A percentile compares a stretch with the other conserved stretches of the same genome.
These are phyloP conservation scores for Solanum hybrid DNA, from an alignment of 305 asterid genomes.

Conservation along the genomic window DNA sequence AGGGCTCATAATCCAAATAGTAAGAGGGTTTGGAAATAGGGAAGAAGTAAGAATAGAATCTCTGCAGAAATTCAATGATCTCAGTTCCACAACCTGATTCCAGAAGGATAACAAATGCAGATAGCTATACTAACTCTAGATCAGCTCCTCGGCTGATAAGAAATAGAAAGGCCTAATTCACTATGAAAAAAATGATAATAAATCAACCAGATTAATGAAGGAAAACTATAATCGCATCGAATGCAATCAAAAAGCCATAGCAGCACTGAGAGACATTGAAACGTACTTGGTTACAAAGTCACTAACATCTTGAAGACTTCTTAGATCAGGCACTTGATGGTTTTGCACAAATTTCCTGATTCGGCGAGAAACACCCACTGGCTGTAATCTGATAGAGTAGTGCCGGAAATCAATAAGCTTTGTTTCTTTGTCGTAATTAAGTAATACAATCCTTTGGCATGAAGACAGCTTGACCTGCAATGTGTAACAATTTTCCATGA, in stretches of 20 bases:
- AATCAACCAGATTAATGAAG: not conserved
- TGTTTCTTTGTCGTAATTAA: slow-evolving; percentile 81
- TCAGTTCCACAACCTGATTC: not conserved
- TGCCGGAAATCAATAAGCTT: slow-evolving; percentile 83
- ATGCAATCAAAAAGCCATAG: not conserved
- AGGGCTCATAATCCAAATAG: not conserved
- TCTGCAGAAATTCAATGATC: not conserved
- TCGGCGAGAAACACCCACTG: slow-evolving; percentile 76
- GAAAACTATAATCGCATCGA: not conserved
- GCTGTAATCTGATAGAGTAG: slow-evolving; percentile 86
- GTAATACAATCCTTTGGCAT: slow-evolving; percentile 89
- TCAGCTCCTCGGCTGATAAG: not conserved
- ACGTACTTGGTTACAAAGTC: slow-evolving; percentile 72
- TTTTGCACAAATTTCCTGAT: slow-evolving; percentile 85
- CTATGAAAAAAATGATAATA: not conserved
- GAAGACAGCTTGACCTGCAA: slow-evolving; percentile 83
- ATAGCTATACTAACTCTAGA: not conserved
- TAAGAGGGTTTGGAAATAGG: not conserved
- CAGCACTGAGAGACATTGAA: not conserved
- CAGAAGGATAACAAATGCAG: not conserved
- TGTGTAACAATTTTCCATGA: not conserved
- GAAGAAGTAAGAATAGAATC: not conserved
- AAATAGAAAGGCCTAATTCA: not conserved
- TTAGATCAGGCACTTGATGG: slow-evolving; percentile 80
- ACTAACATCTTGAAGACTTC: slow-evolving; percentile 79